Conservation (phyloP, 2,329 filamentous ascomycete species). For the Xylaria sp. region DNA sequence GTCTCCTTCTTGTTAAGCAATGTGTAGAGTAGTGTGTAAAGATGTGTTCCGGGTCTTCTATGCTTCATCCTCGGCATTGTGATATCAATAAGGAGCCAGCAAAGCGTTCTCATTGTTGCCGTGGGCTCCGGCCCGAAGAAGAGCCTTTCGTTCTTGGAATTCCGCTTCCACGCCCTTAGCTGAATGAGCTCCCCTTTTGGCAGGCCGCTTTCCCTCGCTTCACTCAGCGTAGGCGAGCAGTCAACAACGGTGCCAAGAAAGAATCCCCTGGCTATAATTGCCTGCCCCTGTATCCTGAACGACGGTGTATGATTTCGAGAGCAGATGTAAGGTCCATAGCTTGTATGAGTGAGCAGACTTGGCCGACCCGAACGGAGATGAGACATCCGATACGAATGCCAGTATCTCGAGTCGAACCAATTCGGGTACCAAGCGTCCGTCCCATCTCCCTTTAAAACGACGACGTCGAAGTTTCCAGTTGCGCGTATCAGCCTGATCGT, state of each 20-base stretch:
- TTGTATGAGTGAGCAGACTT: slow-evolving; percentile 17
- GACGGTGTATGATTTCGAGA: slow-evolving; percentile 15
- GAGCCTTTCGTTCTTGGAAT: slow-evolving; percentile 9
- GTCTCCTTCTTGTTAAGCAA: slow-evolving; percentile 13
- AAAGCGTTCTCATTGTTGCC: slow-evolving; percentile 9
- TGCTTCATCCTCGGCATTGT: slow-evolving; percentile 13
- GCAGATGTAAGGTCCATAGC: slow-evolving; percentile 19
- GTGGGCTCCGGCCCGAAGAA: slow-evolving; percentile 13
- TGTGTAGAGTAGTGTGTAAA: slow-evolving; percentile 10
- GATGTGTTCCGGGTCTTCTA: slow-evolving; percentile 6
- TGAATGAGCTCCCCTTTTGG: slow-evolving; percentile 6
- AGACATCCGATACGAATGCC: slow-evolving; percentile 17
- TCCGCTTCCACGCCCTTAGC: slow-evolving; percentile 21
- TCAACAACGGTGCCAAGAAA: slow-evolving; percentile 17
- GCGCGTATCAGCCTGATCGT: slow-evolving; percentile 23
- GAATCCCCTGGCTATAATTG: slow-evolving; percentile 12
- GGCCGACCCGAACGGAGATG: slow-evolving; percentile 3
- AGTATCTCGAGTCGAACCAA: slow-evolving; percentile 24
- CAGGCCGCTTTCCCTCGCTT: slow-evolving; percentile 15
- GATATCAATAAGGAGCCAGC: slow-evolving; percentile 26
- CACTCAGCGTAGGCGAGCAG: slow-evolving; percentile 23
- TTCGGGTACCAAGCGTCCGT: slow-evolving; percentile 25
- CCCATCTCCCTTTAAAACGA: slow-evolving; percentile 13
- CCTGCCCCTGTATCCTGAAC: slow-evolving; percentile 10
- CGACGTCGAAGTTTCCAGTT: slow-evolving; percentile 23